These are phyloP conservation scores for Fraxinus sp. DNA, from an alignment of 305 asterid species.

Conservation along the genomic window DNA sequence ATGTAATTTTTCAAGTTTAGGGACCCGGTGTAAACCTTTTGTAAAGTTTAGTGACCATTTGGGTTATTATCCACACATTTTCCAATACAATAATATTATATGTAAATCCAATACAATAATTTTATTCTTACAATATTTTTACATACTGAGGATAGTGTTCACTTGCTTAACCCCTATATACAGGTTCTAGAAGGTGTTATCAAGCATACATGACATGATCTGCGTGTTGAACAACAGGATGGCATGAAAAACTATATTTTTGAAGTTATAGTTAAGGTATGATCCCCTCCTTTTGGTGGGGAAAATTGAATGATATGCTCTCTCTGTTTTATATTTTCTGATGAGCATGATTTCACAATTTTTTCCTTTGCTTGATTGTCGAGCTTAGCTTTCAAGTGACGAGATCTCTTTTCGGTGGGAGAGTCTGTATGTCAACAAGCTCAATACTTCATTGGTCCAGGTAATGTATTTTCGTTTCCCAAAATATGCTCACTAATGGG, in stretches of 20 bases:
- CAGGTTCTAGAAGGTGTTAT: slow-evolving; percentile 97
- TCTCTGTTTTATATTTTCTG: neutral
- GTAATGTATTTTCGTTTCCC: slow-evolving; percentile 36
- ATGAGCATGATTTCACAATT: slow-evolving; percentile 2
- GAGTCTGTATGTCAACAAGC: slow-evolving; percentile 79
- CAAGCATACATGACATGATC: slow-evolving; percentile 94
- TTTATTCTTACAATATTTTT: slow-evolving; percentile 4
- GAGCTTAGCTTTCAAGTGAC: slow-evolving; percentile 78
- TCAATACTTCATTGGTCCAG: slow-evolving; percentile 90
- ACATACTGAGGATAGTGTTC: slow-evolving; percentile 16
- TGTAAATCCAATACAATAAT: neutral
- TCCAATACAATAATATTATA: too few relatives aligned
- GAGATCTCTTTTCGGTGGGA: slow-evolving; percentile 83
- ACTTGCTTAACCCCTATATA: slow-evolving; percentile 24
- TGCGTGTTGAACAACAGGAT: slow-evolving; percentile 90
- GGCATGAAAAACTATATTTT: slow-evolving; percentile 99
- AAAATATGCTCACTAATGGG: slow-evolving; percentile 2
- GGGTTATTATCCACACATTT: too few relatives aligned
- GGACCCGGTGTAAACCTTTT: too few relatives aligned
- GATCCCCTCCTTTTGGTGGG: neutral
- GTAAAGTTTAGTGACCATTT: too few relatives aligned
- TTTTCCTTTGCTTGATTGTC: slow-evolving; percentile 13
- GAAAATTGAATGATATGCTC: neutral
- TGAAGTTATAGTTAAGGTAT: slow-evolving; percentile 94
- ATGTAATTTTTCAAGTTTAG: too few relatives aligned